Base-by-base conservation (phyloP, 148 eudicot genomes). In the Rhododendron kiyosumense region DNA sequence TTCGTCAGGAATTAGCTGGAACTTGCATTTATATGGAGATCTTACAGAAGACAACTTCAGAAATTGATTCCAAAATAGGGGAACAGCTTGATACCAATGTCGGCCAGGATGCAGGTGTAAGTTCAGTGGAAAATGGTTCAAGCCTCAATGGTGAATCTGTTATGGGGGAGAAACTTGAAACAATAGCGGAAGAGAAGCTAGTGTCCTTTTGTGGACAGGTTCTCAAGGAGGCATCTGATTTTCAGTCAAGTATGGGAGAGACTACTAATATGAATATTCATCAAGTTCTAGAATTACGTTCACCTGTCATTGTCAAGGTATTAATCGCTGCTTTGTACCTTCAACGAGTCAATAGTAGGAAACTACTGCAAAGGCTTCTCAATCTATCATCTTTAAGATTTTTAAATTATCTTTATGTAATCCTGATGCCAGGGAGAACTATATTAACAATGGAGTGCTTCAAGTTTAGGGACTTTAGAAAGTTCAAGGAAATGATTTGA, bases 231-330 rank as follows among this genome's bases (percentile, higher is more conserved):
- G 98, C 99, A 69, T 97, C 98, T 89, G 98, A 97, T 84, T 94
- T 97, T 90, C 99, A 94, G 87, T 93, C 95, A 52, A 86, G 91
- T 88, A 84, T 92, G 48, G 98, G 93, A 38, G 98, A 94, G 82
- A 90, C 94, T 17, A 88, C 91, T 81, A 92, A 93, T 84, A 94
- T 95, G 98, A 98, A 97, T 86, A 89, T 93, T 88, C 98, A 97
- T 93, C 94, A 92, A 85, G 96, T 97, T 73, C 88, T 97, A 67
- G 99, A 94, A 90, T 90, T 97, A 76, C 98, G 99, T 84, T 95
- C 99, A 85, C 98, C 99, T 13, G 86, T 97, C 78, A 92, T 93
- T 86, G 97, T 97, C 43, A 95, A 94, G 98, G 99, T 95, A 91
- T 41, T 85, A 59, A 45, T 46, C 22, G 17, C 38, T 51, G 52